Base-by-base conservation (phyloP, 2,329 filamentous ascomycete genomes). In the Colletotrichum australisinense region DNA sequence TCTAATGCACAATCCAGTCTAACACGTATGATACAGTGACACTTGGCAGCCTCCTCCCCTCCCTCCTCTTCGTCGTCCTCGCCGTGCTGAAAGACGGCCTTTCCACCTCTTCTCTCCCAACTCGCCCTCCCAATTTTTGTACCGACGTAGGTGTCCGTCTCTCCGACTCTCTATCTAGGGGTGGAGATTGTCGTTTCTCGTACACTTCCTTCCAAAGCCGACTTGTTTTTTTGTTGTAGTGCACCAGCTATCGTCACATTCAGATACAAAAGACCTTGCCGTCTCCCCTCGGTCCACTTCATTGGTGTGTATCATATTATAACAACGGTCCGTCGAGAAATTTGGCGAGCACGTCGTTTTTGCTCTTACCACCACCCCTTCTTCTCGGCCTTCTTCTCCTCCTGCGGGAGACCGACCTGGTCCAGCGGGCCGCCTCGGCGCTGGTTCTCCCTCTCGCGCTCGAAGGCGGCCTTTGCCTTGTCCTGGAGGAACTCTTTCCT, bases 361-460 rank as follows among this genome's bases (percentile, higher is more conserved):
- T 12, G 9, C 32, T 30, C 19, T 58, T 58, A 88, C 68, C 81
- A 78, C 84, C 87, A 87, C 26, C 86, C 83, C 81, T 87, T 89
- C 83, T 87, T 88, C 59, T 80, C 78, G 1, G 79, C 64, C 42
- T 78, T 69, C 74, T 74, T 75, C 49, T 76, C 69, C 67, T 68
- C 73, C 63, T 67, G 76, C 74, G 76, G 78, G 35, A 86, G 77
- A 0, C 87, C 88, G 3, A 89, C 73, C 70, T 85, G 85, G 76
- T 90, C 88, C 57, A 90, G 78, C 63, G 84, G 84, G 1, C 88
- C 89, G 24, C 88, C 88, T 14, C 75, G 80, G 72, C 82, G 82
- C 82, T 90, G 87, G 73, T 86, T 87, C 75, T 87, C 84, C 75
- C 84, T 84, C 80, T 90, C 88, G 53, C 81, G 78, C 71, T 88